Percentiles rank a stretch among this genome's conserved stretches.
phyloP scores from a whole-genome alignment of 768 basidiomycete species.

The Suillus weaverae region DNA sequence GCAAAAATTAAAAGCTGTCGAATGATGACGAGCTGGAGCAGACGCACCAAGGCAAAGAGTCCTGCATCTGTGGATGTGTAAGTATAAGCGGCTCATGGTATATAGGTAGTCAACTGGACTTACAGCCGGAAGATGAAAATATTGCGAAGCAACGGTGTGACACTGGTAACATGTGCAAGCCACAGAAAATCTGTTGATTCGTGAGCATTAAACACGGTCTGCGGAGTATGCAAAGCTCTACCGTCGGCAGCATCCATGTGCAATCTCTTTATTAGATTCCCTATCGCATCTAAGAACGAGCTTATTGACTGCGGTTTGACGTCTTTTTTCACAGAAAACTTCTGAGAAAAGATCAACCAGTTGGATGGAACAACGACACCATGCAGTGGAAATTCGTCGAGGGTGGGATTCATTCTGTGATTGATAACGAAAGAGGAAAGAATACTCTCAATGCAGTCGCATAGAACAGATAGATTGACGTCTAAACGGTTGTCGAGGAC shows the following conservation, averaged over 20 bases:
- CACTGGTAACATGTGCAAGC: slow-evolving; percentile 7
- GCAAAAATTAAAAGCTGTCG: not conserved
- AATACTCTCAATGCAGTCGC: slow-evolving; percentile 51
- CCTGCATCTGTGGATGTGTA: slow-evolving; percentile 40
- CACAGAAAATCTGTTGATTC: not conserved
- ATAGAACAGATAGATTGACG: slow-evolving; percentile 50
- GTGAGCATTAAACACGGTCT: not conserved
- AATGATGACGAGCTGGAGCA: not conserved
- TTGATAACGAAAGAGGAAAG: slow-evolving; percentile 44
- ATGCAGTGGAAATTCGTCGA: slow-evolving; percentile 33
- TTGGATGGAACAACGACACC: slow-evolving; percentile 52
- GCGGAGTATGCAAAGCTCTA: slow-evolving; percentile 11
- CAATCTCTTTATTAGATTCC: slow-evolving; percentile 28
- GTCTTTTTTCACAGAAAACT: slow-evolving; percentile 17
- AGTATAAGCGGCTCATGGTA: not conserved
- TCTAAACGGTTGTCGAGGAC: slow-evolving; percentile 36
- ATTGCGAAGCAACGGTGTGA: slow-evolving; percentile 26
- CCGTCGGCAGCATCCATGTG: slow-evolving; percentile 30
- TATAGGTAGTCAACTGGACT: slow-evolving; percentile 18
- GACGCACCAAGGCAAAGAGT: slow-evolving; percentile 49
- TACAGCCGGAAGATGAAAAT: slow-evolving; percentile 51
- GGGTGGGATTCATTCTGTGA: slow-evolving; percentile 19
- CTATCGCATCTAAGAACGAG: slow-evolving; percentile 21
- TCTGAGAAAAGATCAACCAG: slow-evolving; percentile 42
- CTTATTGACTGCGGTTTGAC: not conserved